A percentile compares a stretch with the other conserved stretches of the same genome.
Conservation (phyloP, 179 eudicot species). For the Spergularia azorica region DNA sequence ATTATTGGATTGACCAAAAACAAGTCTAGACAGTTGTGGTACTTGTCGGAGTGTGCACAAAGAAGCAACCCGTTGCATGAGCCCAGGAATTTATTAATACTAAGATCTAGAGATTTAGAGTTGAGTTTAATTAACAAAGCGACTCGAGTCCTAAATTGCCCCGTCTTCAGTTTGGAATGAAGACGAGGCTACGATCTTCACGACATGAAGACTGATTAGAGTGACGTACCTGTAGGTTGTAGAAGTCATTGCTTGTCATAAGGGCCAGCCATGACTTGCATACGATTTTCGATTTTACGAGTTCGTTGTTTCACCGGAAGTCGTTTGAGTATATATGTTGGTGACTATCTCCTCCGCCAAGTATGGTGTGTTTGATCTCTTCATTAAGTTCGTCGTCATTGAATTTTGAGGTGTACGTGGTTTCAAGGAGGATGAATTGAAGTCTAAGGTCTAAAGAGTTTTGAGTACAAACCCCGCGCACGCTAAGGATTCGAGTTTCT, state of each 20-base stretch:
- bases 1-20: constrained; percentile 15
- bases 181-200: background rate
- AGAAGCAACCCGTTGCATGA: constrained; percentile 28
- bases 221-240: background rate
- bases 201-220: background rate
- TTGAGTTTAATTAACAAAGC: background rate
- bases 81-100: background rate
- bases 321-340: constrained; percentile 7
- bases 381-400: constrained; percentile 8
- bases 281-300: constrained; percentile 10
- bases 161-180: background rate
- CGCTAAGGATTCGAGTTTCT: too few relatives aligned
- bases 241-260: background rate
- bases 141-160: constrained; percentile 6
- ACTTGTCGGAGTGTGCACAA: background rate
- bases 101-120: background rate
- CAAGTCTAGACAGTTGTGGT: background rate
- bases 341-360: constrained; percentile 9
- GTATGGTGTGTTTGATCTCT: background rate
- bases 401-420: too few relatives aligned
- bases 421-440: too few relatives aligned
- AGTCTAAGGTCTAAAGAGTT: too few relatives aligned
- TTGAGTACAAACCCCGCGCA: too few relatives aligned
- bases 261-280: constrained; percentile 20
- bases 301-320: constrained; percentile 14